Conservation (phyloP, 1,139 yeast species). For the Geotrichum australiense region DNA sequence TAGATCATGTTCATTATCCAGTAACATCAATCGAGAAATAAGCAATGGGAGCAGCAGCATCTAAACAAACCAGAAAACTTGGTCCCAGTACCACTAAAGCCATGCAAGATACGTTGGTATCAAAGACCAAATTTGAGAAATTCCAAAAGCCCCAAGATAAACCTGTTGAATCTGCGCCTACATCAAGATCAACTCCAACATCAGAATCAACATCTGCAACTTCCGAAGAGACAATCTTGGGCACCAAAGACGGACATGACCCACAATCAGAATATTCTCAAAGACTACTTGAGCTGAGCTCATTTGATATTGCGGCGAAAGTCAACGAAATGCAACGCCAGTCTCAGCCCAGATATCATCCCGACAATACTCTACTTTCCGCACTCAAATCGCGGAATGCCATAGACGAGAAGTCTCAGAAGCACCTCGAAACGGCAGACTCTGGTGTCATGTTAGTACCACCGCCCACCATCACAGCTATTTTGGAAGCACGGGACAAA, state of each 20-base stretch:
- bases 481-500: constrained; percentile 19
- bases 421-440: constrained; percentile 1
- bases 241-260: constrained; percentile 8
- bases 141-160: constrained; percentile 4
- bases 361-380: constrained; percentile 2
- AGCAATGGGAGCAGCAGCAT: constrained; percentile 12
- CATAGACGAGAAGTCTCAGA: constrained; percentile 1
- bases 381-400: constrained; percentile 6
- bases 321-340: constrained; percentile 1
- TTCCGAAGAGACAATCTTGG: not conserved
- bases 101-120: not conserved
- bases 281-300: constrained; percentile 9
- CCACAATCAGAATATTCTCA: constrained; percentile 6
- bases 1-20: not conserved
- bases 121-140: constrained; percentile 9
- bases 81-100: not conserved
- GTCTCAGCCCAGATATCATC: constrained; percentile 4
- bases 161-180: too few species aligned
- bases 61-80: constrained; percentile 10
- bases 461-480: constrained; percentile 23
- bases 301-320: constrained; percentile 9
- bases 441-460: constrained; percentile 9
- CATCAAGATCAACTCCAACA: not conserved
- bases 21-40: not conserved
- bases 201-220: not conserved